Evolutionary conservation across 495 filamentous ascomycete genomes (phyloP), one percentile per base, ranked within the genome.

Genomic region (Trichoderma orchidacearum): DNA sequence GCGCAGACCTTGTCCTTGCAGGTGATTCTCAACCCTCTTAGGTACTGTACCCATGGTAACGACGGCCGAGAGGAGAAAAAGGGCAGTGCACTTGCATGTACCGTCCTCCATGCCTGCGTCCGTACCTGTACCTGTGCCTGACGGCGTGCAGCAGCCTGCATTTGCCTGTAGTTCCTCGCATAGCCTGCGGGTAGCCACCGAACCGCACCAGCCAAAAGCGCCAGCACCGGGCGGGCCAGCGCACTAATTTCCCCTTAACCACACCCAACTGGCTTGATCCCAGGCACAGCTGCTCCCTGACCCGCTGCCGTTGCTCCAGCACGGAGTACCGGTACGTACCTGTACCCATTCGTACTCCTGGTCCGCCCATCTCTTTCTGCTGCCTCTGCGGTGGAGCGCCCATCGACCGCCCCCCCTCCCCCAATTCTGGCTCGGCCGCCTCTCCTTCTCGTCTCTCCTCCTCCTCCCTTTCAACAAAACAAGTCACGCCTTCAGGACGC

Each of bases 391-490:
- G 13, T 3, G 25, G 2, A 5, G 15, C 53, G 36, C 53, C 23
- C 53, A 18, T 30, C 27, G 51, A 12, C 21, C 52, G 28, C 28
- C 18, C 52, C 11, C 53, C 53, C 41, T 50, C 30, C 29, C 53
- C 31, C 53, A 30, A 30, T 30, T 53, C 53, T 36, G 30, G n/a
- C n/a, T n/a, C n/a, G n/a, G n/a, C 17, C 32, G 30, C 36, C 21
- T 55, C 53, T 55, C 53, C 53, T 55, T 27, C 30, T 36, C 31
- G 53, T 55, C 53, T 30, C 51, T 23, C 36, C 53, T 7, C 8
- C 25, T 50, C 18, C 17, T 35, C 29, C 31, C 53, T 55, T 55
- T 36, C 53, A 55, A 55, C 53, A 55, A 55, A 55, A 55, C 53
- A 55, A 34, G 31, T 34, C 53, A 55, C 53, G 30, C 53, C 53